A percentile compares a stretch with the other conserved stretches of the same genome.
Evolutionary conservation across 768 basidiomycete species (phyloP).

Genomic region (Phaeolepiota aurea): DNA sequence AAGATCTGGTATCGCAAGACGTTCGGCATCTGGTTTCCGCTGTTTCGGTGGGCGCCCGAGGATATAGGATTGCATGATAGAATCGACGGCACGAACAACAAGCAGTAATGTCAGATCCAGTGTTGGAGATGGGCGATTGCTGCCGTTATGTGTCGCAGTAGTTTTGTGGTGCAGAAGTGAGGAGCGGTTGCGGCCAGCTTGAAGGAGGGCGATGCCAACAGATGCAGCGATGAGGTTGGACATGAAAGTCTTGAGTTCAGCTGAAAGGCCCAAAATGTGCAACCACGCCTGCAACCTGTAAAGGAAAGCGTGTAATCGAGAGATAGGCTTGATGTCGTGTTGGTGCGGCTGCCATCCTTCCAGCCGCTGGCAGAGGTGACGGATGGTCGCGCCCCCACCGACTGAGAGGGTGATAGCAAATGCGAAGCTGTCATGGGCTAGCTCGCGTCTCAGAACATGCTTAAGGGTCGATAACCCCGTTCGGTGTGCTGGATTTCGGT

Average conservation of each 20-base stretch:
- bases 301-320: neutral
- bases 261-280: constrained; percentile 18
- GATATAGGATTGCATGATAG: constrained; percentile 44
- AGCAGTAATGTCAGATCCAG: constrained; percentile 63
- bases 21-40: constrained; percentile 1
- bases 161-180: constrained; percentile 15
- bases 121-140: constrained; percentile 36
- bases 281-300: constrained; percentile 7
- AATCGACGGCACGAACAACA: constrained; percentile 63
- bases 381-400: constrained; percentile 54
- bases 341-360: constrained; percentile 1
- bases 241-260: constrained; percentile 46
- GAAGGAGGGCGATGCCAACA: constrained; percentile 49
- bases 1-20: constrained; percentile 8
- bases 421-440: constrained; percentile 59
- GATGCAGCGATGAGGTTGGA: constrained; percentile 49
- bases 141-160: constrained; percentile 35
- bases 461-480: constrained; percentile 17
- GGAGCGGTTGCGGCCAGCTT: constrained; percentile 32
- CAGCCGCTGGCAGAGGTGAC: constrained; percentile 29
- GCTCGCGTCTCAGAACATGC: constrained; percentile 44
- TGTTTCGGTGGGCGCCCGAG: constrained; percentile 13
- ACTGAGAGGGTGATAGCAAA: constrained; percentile 57
- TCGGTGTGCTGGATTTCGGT: constrained; percentile 11
- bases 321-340: neutral